Conservation (phyloP, 2,329 filamentous ascomycete species). For the Pyrenophora graminea region DNA sequence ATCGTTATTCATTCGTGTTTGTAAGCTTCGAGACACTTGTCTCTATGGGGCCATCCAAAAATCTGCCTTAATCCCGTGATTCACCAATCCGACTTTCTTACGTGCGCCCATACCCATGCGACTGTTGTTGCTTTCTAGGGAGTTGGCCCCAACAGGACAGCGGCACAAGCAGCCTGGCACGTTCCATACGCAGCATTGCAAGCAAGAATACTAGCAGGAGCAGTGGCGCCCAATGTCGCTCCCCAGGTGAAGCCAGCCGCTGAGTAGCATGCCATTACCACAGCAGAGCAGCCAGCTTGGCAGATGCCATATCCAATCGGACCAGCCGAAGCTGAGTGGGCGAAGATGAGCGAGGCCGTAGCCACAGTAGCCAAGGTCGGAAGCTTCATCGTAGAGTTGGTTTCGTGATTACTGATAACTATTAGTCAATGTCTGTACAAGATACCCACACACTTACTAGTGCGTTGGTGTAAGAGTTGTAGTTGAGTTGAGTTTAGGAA, state of each 20-base stretch:
- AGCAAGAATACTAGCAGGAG: slow-evolving; percentile 48
- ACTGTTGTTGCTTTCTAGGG: slow-evolving; percentile 18
- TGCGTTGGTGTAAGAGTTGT: too few relatives aligned
- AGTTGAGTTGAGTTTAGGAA: too few relatives aligned
- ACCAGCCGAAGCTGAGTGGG: slow-evolving; percentile 24
- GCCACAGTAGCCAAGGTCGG: neutral
- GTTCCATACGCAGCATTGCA: slow-evolving; percentile 54
- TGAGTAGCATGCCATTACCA: slow-evolving; percentile 54
- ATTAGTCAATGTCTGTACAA: neutral
- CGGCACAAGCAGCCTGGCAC: slow-evolving; percentile 54
- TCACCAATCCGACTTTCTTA: too few relatives aligned
- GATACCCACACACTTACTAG: too few relatives aligned
- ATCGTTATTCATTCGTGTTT: too few relatives aligned
- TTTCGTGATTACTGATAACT: neutral
- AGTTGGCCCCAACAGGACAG: slow-evolving; percentile 40
- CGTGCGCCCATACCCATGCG: too few relatives aligned
- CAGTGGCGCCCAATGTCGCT: slow-evolving; percentile 43
- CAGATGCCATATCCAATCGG: slow-evolving; percentile 52
- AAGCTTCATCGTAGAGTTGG: neutral
- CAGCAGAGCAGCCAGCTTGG: slow-evolving; percentile 52
- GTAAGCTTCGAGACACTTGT: too few relatives aligned
- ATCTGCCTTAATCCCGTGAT: too few relatives aligned
- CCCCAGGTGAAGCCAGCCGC: slow-evolving; percentile 53
- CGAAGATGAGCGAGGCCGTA: neutral
- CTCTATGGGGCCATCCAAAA: too few relatives aligned